Percentiles rank a stretch among this genome's conserved stretches.
phyloP scores from a whole-genome alignment of 495 filamentous ascomycete species.

The Penicillium waksmanii region DNA sequence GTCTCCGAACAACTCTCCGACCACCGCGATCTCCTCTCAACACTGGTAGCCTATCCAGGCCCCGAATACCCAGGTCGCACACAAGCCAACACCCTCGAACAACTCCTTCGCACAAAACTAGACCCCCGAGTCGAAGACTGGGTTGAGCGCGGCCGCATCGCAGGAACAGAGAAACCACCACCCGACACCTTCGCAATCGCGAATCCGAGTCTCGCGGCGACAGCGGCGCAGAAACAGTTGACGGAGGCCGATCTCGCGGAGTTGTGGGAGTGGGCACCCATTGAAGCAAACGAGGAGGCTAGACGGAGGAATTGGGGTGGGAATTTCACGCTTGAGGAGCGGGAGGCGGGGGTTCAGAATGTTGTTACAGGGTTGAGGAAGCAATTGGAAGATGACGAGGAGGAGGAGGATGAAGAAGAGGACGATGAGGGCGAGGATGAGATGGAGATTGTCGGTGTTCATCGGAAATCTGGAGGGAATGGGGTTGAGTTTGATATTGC shows the following conservation, averaged over 20 bases:
- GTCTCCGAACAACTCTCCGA: slow-evolving; percentile 61
- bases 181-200: not conserved
- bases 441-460: slow-evolving; percentile 48
- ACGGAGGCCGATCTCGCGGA: slow-evolving; percentile 44
- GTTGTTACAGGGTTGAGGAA: slow-evolving; percentile 70
- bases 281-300: slow-evolving; percentile 55
- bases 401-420: slow-evolving; percentile 48
- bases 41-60: slow-evolving; percentile 70
- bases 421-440: slow-evolving; percentile 61
- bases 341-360: slow-evolving; percentile 65
- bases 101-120: slow-evolving; percentile 78
- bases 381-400: slow-evolving; percentile 58
- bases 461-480: slow-evolving; percentile 41
- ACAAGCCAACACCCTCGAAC: slow-evolving; percentile 63
- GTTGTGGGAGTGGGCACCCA: slow-evolving; percentile 55
- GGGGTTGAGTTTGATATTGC: slow-evolving; percentile 52
- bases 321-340: slow-evolving; percentile 72
- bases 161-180: slow-evolving; percentile 31
- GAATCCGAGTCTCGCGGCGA: slow-evolving; percentile 10
- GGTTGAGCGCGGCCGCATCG: slow-evolving; percentile 63
- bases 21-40: slow-evolving; percentile 62
- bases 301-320: slow-evolving; percentile 57
- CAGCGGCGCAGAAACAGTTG: slow-evolving; percentile 30
- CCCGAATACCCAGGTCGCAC: slow-evolving; percentile 75
- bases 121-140: slow-evolving; percentile 74